Percentiles rank a stretch among this genome's conserved stretches.
phyloP scores from a whole-genome alignment of 148 eudicot species.

The Rhododendron griersonianum region DNA sequence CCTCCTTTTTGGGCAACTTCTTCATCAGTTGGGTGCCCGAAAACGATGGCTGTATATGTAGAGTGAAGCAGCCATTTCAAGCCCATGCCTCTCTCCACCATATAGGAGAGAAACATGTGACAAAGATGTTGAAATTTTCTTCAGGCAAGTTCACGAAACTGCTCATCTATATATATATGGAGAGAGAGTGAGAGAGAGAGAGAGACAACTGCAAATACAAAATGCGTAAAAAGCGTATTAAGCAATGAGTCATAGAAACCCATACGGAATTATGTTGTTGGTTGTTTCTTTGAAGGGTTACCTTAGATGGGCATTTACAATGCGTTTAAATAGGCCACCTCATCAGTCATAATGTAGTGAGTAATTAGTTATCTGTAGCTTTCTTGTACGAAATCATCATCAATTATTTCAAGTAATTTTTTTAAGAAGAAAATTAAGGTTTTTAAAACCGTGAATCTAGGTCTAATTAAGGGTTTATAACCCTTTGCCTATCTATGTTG shows the following conservation, averaged over 20 bases:
- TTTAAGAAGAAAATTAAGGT: background rate
- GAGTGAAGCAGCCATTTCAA: constrained; percentile 10
- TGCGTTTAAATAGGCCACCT: background rate
- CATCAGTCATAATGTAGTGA: background rate
- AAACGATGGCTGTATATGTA: background rate
- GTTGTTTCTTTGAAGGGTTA: background rate
- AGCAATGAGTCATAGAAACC: background rate
- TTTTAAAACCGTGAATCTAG: background rate
- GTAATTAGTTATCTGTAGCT: background rate
- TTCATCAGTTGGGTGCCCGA: background rate
- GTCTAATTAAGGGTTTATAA: background rate
- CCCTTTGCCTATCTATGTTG: background rate
- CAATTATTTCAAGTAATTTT: background rate
- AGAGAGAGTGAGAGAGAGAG: background rate
- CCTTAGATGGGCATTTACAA: background rate
- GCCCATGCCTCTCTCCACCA: background rate
- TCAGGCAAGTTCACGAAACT: background rate
- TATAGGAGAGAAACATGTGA: background rate
- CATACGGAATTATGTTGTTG: background rate
- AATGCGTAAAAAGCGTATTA: background rate
- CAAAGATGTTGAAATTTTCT: background rate
- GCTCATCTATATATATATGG: background rate
- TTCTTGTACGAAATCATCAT: background rate
- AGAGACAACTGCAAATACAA: background rate
- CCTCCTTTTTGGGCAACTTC: background rate